Base-by-base conservation (phyloP, 192 early-diverging fungal species). In the Allomyces macrogynus region DNA sequence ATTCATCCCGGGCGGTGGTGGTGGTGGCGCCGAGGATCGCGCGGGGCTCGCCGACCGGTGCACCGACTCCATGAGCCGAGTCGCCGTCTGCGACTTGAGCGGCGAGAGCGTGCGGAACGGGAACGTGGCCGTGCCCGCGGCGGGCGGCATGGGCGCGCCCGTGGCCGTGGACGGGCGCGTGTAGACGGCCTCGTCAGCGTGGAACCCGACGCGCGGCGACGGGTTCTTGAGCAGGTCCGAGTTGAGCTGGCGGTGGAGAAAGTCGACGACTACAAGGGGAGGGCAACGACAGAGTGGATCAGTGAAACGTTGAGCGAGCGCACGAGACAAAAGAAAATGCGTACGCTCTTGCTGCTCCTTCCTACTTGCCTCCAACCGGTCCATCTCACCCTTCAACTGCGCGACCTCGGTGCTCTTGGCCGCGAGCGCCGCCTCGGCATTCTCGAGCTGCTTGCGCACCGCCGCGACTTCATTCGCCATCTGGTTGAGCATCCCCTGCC, bases 381-480 rank as follows among this genome's bases (percentile, higher is more conserved):
- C 49, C 16, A n/a, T n/a, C 49, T 57, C 49, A 16, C 16, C 20
- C 49, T n/a, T 14, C 16, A 14, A 20, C 5, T 57, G 12, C 1
- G 16, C 20, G 12, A n/a, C 49, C 49, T 57, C 49, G 49, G 16
- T n/a, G 3, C 20, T n/a, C 16, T 57, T 57, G 49, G 16, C 16
- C 16, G 20, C 49, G 49, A n/a, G 16, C 16, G 16, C 16, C 16
- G 49, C 49, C 20, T 57, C 49, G 49, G 20, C 16, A 14, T 67
- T 71, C 25, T 43, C 64, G n/a, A 68, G 23, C 32, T 61, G 40
- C 20, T 73, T 69, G 43, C 73, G 67, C 9, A 73, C 54, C 24
- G 67, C 66, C 23, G 25, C 43, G 16, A 77, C 22, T 54, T 83
- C 81, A 44, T 78, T 74, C 49, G 74, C 68, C 40, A 70, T 68